Evolutionary conservation across 495 filamentous ascomycete species (phyloP), one percentile per base, ranked within the genome.

Genomic region (Lasiosphaeriaceae sp.): DNA sequence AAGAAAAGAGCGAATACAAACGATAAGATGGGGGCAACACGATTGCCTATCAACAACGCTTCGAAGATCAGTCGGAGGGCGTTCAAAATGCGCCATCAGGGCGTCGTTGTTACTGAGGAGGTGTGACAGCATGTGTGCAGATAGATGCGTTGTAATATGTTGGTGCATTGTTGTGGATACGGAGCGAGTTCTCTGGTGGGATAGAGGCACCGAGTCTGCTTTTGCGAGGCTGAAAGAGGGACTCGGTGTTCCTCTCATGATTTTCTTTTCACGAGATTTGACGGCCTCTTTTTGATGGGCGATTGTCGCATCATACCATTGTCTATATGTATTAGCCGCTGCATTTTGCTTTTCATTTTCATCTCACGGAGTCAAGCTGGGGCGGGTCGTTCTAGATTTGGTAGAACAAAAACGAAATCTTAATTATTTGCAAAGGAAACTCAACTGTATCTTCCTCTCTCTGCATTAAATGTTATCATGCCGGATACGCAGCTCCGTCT

Each of bases 401-500:
- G 3, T 31, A 31, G 26, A 31, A 31, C 26, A 31, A 31, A 31
- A 31, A 31, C 26, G 9, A 31, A n/a, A 44, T 20, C 41, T 44
- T n/a, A 44, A 44, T 44, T n/a, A 16, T 44, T 9, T 9, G 9
- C 26, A 31, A 3, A 31, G 4, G 9, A 39, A 17, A 43, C 12
- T 37, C 34, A 62, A 7, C 17, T 31, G 12, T 4, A 24, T 7
- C 23, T 39, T 37, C 34, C 0, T 37, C 2, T 14, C 34, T 37
- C 34, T 23, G 1, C 43, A 12, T 26, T 11, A 6, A 8, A 17
- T 20, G 16, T 20, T 1, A 21, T n/a, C 8, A 34, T n/a, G 72
- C 71, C 35, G 90, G 90, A 65, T 86, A 81, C 11, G 90, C 92
- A 57, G 81, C 85, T 29, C 94, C 92, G 78, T 98, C 94, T 2